These are phyloP conservation scores for Pouteria glomerata DNA, from an alignment of 148 eudicot species.

Conservation along the genomic window DNA sequence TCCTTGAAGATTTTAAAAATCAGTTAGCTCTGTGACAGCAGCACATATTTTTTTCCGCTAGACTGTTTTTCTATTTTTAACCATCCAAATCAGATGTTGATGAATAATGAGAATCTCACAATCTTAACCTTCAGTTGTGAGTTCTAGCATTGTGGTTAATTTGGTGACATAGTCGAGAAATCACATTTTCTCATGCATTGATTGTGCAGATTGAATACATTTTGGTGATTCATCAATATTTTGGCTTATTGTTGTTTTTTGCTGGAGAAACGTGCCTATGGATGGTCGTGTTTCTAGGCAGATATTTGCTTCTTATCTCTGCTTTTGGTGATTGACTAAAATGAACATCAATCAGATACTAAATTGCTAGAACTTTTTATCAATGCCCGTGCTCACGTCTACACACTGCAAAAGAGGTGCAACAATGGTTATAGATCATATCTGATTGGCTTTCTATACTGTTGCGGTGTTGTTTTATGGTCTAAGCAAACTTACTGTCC, in stretches of 20 bases:
- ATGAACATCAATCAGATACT: background rate
- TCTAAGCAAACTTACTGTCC: slow-evolving; percentile 7
- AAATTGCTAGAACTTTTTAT: background rate
- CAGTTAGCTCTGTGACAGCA: background rate
- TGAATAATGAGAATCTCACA: background rate
- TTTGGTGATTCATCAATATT: background rate
- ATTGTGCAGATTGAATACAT: background rate
- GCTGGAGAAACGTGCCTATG: background rate
- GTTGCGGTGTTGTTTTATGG: background rate
- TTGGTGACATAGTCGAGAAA: background rate
- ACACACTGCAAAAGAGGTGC: background rate
- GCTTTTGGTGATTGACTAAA: background rate
- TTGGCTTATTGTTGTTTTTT: background rate
- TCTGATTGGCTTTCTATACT: background rate
- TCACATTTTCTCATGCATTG: background rate
- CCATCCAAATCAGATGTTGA: background rate
- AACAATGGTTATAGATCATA: background rate
- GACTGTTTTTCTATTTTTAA: background rate
- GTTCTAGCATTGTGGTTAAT: background rate
- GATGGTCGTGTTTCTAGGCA: background rate
- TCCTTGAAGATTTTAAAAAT: background rate
- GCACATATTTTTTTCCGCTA: background rate
- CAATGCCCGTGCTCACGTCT: background rate
- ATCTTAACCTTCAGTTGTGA: background rate
- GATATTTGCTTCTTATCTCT: background rate